Conservation (phyloP, 1,284 basidiomycete genomes). For the Pseudozyma hubeiensis region DNA sequence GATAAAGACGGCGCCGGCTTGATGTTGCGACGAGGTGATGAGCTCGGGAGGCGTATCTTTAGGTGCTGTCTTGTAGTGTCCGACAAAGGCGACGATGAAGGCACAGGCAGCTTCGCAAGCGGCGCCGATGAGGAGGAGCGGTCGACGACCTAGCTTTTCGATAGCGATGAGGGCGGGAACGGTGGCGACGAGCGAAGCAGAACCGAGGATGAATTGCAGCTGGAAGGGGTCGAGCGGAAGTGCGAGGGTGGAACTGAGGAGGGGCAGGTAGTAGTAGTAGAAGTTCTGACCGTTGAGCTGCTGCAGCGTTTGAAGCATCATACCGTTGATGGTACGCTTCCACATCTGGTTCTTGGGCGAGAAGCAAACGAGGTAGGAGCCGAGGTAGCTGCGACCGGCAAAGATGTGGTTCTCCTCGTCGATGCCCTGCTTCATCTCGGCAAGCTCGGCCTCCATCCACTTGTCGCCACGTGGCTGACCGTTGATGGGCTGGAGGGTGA, state of each 20-base stretch:
- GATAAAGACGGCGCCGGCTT: conserved; percentile 76
- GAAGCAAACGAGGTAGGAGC: conserved; percentile 77
- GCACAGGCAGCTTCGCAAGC: conserved; percentile 69
- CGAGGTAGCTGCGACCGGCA: conserved; percentile 78
- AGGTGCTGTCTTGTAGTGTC: conserved; percentile 72
- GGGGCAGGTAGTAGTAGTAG: conserved; percentile 79
- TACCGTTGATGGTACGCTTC: conserved; percentile 81
- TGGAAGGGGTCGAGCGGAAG: conserved; percentile 77
- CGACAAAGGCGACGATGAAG: conserved; percentile 71
- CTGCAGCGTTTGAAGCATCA: conserved; percentile 78
- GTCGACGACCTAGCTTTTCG: conserved; percentile 70
- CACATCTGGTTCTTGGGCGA: conserved; percentile 74
- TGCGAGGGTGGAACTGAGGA: conserved; percentile 82
- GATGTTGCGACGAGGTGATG: conserved; percentile 61
- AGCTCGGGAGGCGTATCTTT: conserved; percentile 71
- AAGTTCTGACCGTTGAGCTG: conserved; percentile 80
- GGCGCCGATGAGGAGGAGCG: conserved; percentile 70
- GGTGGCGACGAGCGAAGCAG: conserved; percentile 67
- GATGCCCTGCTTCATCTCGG: conserved; percentile 79
- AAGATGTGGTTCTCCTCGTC: conserved; percentile 70
- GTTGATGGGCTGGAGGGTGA: conserved; percentile 75
- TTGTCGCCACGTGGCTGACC: conserved; percentile 76
- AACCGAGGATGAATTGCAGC: conserved; percentile 68
- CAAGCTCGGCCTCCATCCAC: conserved; percentile 71
- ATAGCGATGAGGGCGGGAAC: conserved; percentile 53